A percentile compares a stretch with the other conserved stretches of the same genome.
These are phyloP conservation scores for Polygonum aviculare DNA, from an alignment of 148 eudicot genomes.

Conservation along the genomic window DNA sequence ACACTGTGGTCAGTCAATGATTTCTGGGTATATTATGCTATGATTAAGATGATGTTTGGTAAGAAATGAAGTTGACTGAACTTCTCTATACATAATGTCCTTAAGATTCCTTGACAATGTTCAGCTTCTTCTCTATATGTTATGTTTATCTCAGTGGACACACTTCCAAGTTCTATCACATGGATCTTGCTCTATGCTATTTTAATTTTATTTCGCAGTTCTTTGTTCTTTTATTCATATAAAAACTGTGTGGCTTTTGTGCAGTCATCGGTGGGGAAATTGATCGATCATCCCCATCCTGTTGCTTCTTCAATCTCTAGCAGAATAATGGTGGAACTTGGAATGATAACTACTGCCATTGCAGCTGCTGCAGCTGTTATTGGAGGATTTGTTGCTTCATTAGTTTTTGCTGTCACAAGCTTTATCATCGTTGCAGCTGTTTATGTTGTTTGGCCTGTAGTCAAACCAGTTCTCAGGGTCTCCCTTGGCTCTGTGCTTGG, in stretches of 20 bases:
- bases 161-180: background rate
- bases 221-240: background rate
- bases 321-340: conserved; percentile 78
- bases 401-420: conserved; percentile 64
- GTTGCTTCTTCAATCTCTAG: conserved; percentile 87
- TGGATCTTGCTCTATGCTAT: background rate
- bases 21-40: background rate
- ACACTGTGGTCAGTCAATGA: background rate
- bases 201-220: background rate
- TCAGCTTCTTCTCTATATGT: background rate
- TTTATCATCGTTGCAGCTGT: conserved; percentile 45
- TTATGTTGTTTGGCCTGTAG: conserved; percentile 71
- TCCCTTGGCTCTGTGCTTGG: conserved; percentile 38
- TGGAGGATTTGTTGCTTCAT: conserved; percentile 77
- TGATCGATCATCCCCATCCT: conserved; percentile 68
- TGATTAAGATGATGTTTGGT: background rate
- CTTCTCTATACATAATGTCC: background rate
- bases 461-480: conserved; percentile 49
- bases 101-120: background rate
- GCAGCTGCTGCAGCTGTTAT: conserved; percentile 68
- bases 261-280: conserved; percentile 70
- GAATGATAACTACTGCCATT: conserved; percentile 60
- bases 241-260: conserved; percentile 7
- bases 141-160: background rate
- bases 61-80: background rate